Evolutionary conservation across 78 protist species (phyloP).

Genomic region (Trichosphaerium sp.): DNA sequence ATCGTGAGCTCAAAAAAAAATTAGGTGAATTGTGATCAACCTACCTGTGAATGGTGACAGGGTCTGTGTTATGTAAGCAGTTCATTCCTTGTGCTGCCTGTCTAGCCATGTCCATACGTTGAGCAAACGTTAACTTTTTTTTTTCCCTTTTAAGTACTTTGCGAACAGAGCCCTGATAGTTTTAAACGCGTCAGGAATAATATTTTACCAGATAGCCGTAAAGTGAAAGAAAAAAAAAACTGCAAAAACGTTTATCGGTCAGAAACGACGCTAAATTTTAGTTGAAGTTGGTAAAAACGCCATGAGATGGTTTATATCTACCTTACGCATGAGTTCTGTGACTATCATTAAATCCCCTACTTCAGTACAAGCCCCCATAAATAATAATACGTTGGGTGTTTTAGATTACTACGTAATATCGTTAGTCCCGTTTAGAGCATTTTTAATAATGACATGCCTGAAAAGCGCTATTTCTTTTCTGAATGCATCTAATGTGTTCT

Average conservation of each 20-base stretch:
- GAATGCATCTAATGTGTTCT: too few species aligned
- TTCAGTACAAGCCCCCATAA: constrained; percentile 54
- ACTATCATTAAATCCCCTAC: constrained; percentile 57
- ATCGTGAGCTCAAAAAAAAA: too few species aligned
- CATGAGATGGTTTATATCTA: too few species aligned
- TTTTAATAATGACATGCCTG: too few species aligned
- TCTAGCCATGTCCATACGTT: background rate
- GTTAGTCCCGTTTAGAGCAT: too few species aligned
- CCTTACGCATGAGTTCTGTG: constrained; percentile 38
- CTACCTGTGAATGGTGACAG: too few species aligned
- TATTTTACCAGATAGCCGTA: constrained; percentile 31
- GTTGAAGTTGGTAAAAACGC: too few species aligned
- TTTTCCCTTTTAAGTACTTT: background rate
- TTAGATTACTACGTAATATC: too few species aligned
- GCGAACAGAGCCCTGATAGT: too few species aligned
- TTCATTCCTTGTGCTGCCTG: constrained; percentile 24
- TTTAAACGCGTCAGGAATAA: constrained; percentile 31
- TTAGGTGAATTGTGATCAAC: too few species aligned
- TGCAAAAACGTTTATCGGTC: constrained; percentile 40
- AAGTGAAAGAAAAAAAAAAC: constrained; percentile 1
- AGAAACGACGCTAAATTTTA: too few species aligned
- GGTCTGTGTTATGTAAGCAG: constrained; percentile 56
- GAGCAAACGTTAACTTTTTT: background rate
- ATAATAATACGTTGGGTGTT: constrained; percentile 52
- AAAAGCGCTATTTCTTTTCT: too few species aligned